Evolutionary conservation across 2,329 filamentous ascomycete species (phyloP).

Genomic region (Intubia oerlemansii): DNA sequence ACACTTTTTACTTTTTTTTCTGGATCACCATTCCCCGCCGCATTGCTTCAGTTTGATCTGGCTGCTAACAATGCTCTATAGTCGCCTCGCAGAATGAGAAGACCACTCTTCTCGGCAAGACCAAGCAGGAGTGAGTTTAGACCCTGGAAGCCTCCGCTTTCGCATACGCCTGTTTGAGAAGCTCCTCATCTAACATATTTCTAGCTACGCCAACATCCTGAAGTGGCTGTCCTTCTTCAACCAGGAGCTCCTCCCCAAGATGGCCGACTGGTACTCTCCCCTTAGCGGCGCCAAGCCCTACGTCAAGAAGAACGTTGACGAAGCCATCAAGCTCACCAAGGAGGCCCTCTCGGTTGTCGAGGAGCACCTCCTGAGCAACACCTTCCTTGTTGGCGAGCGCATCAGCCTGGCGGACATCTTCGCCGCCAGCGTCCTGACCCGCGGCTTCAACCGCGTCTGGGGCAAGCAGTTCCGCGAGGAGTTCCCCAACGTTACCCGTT

Average conservation of each 20-base stretch:
- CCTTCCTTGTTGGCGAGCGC: conserved; percentile 93
- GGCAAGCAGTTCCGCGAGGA: conserved; percentile 71
- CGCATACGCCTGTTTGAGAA: no score
- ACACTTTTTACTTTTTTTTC: conserved; percentile 11
- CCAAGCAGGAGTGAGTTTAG: conserved; percentile 76
- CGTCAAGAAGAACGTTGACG: conserved; percentile 96
- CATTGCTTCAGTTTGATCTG: conserved; percentile 4
- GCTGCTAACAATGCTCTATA: conserved; percentile 24
- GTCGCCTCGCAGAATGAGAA: conserved; percentile 99
- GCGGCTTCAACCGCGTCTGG: conserved; percentile 86
- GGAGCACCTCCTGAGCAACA: conserved; percentile 76
- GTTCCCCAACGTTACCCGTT: conserved; percentile 74
- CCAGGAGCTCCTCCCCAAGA: conserved; percentile 51
- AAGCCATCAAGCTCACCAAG: conserved; percentile 44
- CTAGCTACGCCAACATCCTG: conserved; percentile 87
- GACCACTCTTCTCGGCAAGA: conserved; percentile 97
- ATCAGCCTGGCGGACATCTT: conserved; percentile 94
- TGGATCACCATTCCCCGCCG: conserved; percentile 11
- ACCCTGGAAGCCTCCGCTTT: no score
- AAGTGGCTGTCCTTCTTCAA: conserved; percentile 98
- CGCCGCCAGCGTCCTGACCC: conserved; percentile 53
- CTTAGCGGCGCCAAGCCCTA: conserved; percentile 64
- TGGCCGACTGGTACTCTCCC: conserved; percentile 71
- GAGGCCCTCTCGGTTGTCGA: conserved; percentile 57
- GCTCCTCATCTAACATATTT: no score